phyloP scores from a whole-genome alignment of 208 protist species.

The Vickermania ingenoplastis region DNA sequence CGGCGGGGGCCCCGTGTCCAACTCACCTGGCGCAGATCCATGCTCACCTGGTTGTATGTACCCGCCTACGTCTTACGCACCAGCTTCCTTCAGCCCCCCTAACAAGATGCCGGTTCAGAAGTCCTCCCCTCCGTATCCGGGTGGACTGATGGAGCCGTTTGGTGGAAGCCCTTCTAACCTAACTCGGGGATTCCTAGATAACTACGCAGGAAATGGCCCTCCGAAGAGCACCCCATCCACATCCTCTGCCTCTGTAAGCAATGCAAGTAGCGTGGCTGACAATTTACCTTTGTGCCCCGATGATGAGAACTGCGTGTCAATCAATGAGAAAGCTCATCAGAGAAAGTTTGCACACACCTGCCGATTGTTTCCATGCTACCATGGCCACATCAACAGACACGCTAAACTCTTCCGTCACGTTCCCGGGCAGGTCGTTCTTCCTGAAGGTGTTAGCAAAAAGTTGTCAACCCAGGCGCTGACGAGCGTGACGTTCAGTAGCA shows the following conservation, averaged over 20 bases:
- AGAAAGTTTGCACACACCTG: slow-evolving; percentile 77
- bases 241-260: slow-evolving; percentile 40
- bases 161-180: not conserved
- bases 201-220: not conserved
- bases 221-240: not conserved
- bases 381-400: slow-evolving; percentile 63
- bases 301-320: slow-evolving; percentile 52
- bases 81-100: not conserved
- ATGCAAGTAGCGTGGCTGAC: slow-evolving; percentile 46
- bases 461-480: slow-evolving; percentile 49
- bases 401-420: slow-evolving; percentile 75
- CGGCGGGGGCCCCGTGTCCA: not conserved
- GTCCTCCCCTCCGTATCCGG: too few relatives aligned
- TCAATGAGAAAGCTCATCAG: slow-evolving; percentile 82
- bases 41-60: not conserved
- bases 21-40: not conserved
- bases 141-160: not conserved
- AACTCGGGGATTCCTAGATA: not conserved
- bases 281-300: slow-evolving; percentile 62
- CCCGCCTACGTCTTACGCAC: not conserved
- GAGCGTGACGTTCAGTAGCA: slow-evolving; percentile 77
- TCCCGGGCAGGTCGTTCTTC: slow-evolving; percentile 45
- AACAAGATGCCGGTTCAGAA: not conserved
- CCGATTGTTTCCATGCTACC: slow-evolving; percentile 80
- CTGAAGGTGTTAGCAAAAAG: slow-evolving; percentile 34